Evolutionary conservation across 148 eudicot genomes (phyloP).

Genomic region (Arbutus unedo): DNA sequence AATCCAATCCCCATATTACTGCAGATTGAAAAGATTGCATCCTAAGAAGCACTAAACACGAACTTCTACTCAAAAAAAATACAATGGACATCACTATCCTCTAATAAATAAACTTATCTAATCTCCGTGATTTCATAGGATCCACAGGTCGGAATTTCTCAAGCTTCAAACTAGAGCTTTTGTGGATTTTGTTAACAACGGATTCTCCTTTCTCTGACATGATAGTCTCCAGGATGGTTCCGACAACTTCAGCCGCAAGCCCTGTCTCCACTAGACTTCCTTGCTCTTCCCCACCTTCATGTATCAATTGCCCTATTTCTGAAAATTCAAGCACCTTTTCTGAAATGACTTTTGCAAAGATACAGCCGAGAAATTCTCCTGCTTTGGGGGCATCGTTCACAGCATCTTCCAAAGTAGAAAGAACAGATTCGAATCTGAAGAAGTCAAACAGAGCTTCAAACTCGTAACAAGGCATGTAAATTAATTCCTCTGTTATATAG

Average conservation of each 20-base stretch:
- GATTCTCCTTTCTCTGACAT: constrained; percentile 60
- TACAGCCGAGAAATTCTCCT: constrained; percentile 60
- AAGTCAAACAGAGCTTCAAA: background rate
- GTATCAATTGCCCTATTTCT: constrained; percentile 50
- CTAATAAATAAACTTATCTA: constrained; percentile 58
- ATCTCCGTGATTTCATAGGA: constrained; percentile 42
- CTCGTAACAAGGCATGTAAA: background rate
- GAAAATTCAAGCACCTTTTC: constrained; percentile 52
- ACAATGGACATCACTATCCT: constrained; percentile 25
- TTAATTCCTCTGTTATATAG: background rate
- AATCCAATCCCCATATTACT: constrained; percentile 13
- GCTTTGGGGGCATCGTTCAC: constrained; percentile 86
- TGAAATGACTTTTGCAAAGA: constrained; percentile 47
- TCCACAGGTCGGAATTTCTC: constrained; percentile 64
- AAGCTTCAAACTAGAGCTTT: constrained; percentile 37
- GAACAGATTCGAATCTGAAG: constrained; percentile 68
- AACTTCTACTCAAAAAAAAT: constrained; percentile 18
- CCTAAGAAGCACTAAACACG: background rate
- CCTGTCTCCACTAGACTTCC: constrained; percentile 67
- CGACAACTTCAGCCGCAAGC: constrained; percentile 75
- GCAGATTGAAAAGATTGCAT: background rate
- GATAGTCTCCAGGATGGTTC: constrained; percentile 58
- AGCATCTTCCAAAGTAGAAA: constrained; percentile 65
- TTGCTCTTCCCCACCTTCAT: constrained; percentile 72
- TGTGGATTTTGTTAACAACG: constrained; percentile 42